Conservation (phyloP, 1,284 basidiomycete genomes). For the Vanrija sp. region DNA sequence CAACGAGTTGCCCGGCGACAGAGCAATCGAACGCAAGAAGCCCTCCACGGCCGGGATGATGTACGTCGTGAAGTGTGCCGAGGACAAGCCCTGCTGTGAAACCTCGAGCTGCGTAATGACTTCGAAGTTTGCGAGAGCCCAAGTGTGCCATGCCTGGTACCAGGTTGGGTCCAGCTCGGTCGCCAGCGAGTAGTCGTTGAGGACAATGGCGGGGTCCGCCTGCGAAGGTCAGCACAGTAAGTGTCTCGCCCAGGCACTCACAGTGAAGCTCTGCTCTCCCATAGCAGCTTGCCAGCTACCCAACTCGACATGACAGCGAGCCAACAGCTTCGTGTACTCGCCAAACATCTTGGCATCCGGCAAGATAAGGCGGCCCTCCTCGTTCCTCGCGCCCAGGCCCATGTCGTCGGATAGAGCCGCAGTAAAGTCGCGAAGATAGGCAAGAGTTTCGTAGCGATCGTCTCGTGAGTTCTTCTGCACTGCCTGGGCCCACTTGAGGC, state of each 20-base stretch:
- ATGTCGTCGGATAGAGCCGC: slow-evolving; percentile 71
- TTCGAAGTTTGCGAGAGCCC: slow-evolving; percentile 96
- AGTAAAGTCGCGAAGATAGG: slow-evolving; percentile 82
- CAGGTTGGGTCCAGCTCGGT: slow-evolving; percentile 89
- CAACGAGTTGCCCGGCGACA: slow-evolving; percentile 84
- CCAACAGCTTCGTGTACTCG: slow-evolving; percentile 82
- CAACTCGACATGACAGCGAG: slow-evolving; percentile 94
- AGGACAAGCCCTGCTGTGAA: slow-evolving; percentile 66
- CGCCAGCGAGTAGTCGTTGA: slow-evolving; percentile 79
- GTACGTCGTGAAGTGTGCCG: slow-evolving; percentile 71
- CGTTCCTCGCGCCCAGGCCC: slow-evolving; percentile 57
- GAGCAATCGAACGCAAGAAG: slow-evolving; percentile 91
- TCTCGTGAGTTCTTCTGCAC: slow-evolving; percentile 21
- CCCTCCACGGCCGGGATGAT: slow-evolving; percentile 96
- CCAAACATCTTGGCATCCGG: slow-evolving; percentile 60
- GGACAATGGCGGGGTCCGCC: slow-evolving; percentile 74
- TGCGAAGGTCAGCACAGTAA: background rate
- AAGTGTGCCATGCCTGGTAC: slow-evolving; percentile 99
- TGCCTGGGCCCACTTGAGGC: slow-evolving; percentile 93
- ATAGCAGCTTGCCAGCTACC: slow-evolving; percentile 90
- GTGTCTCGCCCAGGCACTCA: slow-evolving; percentile 48
- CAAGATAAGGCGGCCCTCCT: slow-evolving; percentile 47
- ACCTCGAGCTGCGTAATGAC: slow-evolving; percentile 80
- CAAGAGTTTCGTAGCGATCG: slow-evolving; percentile 63
- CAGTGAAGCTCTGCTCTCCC: slow-evolving; percentile 55